A percentile compares a stretch with the other conserved stretches of the same genome.
Evolutionary conservation across 2,329 filamentous ascomycete genomes (phyloP).

Genomic region (Beauveria bassiana): DNA sequence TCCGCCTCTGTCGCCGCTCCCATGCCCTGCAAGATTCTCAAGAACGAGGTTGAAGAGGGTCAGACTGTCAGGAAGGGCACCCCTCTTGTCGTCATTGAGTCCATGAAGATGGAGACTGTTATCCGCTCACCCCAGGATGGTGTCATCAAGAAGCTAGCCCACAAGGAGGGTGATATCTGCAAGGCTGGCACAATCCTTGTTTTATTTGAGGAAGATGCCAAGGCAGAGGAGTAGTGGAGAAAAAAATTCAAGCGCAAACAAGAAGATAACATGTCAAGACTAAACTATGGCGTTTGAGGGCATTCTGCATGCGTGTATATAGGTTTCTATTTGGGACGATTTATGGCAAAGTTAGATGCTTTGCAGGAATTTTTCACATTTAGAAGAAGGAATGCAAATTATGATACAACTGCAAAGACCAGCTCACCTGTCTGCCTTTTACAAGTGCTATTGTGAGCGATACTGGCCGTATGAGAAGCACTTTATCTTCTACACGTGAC

Average conservation of each 20-base stretch:
- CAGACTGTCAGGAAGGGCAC: slow-evolving; percentile 78
- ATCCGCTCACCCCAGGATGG: slow-evolving; percentile 70
- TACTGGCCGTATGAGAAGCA: background rate
- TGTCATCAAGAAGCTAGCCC: slow-evolving; percentile 62
- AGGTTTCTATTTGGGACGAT: slow-evolving; percentile 9
- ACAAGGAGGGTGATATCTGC: slow-evolving; percentile 71
- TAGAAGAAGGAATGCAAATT: slow-evolving; percentile 5
- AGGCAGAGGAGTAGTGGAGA: slow-evolving; percentile 18
- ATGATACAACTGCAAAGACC: background rate
- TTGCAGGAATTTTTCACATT: background rate
- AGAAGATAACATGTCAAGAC: too few relatives aligned
- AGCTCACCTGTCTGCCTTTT: background rate
- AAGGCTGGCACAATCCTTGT: slow-evolving; percentile 70
- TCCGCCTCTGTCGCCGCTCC: slow-evolving; percentile 80
- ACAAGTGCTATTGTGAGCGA: background rate
- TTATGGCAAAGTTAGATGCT: background rate
- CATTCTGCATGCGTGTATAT: slow-evolving; percentile 10
- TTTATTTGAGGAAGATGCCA: slow-evolving; percentile 53
- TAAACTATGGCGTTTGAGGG: slow-evolving; percentile 10
- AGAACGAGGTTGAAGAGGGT: slow-evolving; percentile 80
- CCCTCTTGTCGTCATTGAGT: slow-evolving; percentile 81
- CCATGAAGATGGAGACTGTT: slow-evolving; percentile 86
- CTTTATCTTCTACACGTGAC: slow-evolving; percentile 4
- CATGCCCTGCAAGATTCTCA: slow-evolving; percentile 95
- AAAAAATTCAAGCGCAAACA: background rate